Percentiles rank a stretch among this genome's conserved stretches.
phyloP scores from a whole-genome alignment of 768 basidiomycete species.

The Exsudoporus frostii region DNA sequence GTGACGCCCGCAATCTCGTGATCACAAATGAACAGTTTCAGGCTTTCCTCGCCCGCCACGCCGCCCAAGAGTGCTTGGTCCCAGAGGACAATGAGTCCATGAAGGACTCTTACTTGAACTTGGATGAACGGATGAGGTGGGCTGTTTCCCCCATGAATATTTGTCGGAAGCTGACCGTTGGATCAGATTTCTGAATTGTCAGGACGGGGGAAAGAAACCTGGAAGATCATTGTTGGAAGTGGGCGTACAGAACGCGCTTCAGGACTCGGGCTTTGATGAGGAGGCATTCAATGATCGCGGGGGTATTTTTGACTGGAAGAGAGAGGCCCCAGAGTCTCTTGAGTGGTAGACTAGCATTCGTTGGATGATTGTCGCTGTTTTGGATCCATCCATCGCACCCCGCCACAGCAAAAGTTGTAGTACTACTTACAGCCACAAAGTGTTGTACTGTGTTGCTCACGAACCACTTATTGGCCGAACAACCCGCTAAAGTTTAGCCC shows the following conservation, averaged over 20 bases:
- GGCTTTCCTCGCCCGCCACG: conserved; percentile 35
- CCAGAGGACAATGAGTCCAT: conserved; percentile 39
- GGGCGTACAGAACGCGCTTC: conserved; percentile 32
- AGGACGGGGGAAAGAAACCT: conserved; percentile 32
- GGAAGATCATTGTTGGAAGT: conserved; percentile 30
- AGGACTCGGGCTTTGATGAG: conserved; percentile 35
- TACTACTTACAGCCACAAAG: no score
- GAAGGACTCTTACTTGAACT: conserved; percentile 38
- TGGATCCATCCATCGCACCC: no score
- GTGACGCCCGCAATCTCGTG: conserved; percentile 33
- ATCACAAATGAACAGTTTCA: conserved; percentile 36
- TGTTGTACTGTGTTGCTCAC: not conserved
- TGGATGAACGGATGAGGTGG: conserved; percentile 40
- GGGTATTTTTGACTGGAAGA: conserved; percentile 38
- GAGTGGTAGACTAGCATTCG: not conserved
- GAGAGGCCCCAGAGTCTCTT: not conserved
- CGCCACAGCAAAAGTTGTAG: no score
- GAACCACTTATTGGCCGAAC: no score
- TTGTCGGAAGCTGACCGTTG: not conserved
- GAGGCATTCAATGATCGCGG: conserved; percentile 30
- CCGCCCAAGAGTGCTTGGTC: conserved; percentile 30
- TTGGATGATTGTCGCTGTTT: not conserved
- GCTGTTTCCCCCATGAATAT: not conserved
- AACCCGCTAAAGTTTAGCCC: no score
- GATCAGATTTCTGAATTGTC: conserved; percentile 34